Evolutionary conservation across 1,139 yeast species (phyloP).

Genomic region (Eremothecium gossypii): DNA sequence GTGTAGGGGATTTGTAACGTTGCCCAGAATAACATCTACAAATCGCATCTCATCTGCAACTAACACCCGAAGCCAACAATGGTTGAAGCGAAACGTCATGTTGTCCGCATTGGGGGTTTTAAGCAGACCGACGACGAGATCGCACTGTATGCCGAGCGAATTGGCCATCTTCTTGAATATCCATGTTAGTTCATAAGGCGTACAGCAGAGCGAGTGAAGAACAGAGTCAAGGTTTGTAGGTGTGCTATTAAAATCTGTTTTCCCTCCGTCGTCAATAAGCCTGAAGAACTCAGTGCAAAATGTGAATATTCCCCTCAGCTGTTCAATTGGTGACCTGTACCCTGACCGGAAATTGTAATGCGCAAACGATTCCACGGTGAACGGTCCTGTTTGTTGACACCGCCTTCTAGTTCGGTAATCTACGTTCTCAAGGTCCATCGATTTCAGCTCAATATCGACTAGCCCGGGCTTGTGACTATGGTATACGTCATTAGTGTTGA

Average conservation of each 20-base stretch:
- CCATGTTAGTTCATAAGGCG: conserved; percentile 70
- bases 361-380: conserved; percentile 37
- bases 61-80: conserved; percentile 78
- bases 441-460: conserved; percentile 27
- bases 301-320: conserved; percentile 52
- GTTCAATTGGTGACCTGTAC: conserved; percentile 44
- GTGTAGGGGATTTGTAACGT: conserved; percentile 42
- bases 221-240: conserved; percentile 26
- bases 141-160: conserved; percentile 62
- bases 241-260: conserved; percentile 26
- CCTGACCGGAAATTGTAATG: conserved; percentile 26
- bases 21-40: conserved; percentile 60
- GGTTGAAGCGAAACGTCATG: conserved; percentile 53
- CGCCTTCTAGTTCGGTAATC: conserved; percentile 25
- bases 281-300: conserved; percentile 46
- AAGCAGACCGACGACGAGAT: conserved; percentile 72
- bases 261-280: conserved; percentile 31
- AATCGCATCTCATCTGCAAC: conserved; percentile 72
- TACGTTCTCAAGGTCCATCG: conserved; percentile 28
- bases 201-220: conserved; percentile 38
- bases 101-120: conserved; percentile 58
- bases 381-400: conserved; percentile 23
- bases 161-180: conserved; percentile 66
- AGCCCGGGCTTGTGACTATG: conserved; percentile 27
- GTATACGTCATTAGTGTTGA: conserved; percentile 37